Conservation (phyloP, 1,139 yeast species). For the Lodderomyces beijingensis region DNA sequence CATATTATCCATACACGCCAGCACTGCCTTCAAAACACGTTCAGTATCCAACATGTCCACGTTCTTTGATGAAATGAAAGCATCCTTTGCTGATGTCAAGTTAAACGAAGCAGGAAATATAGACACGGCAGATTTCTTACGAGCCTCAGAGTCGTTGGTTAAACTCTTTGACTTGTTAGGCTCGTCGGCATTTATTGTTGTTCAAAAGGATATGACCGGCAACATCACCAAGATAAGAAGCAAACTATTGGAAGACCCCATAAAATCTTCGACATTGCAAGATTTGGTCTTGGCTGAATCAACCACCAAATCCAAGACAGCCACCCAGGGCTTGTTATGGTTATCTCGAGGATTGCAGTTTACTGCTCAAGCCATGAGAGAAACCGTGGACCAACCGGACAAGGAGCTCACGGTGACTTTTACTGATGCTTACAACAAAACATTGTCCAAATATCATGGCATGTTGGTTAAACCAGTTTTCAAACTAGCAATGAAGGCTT, state of each 20-base stretch:
- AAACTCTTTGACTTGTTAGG: constrained; percentile 81
- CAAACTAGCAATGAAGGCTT: constrained; percentile 92
- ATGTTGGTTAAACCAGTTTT: constrained; percentile 81
- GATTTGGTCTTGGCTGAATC: constrained; percentile 70
- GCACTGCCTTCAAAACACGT: constrained; percentile 1
- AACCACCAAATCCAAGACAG: constrained; percentile 63
- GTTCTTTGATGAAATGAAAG: constrained; percentile 74
- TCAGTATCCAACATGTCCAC: constrained; percentile 54
- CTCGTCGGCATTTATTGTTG: constrained; percentile 79
- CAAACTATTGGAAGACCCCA: constrained; percentile 63
- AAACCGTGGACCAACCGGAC: constrained; percentile 59
- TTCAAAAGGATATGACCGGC: constrained; percentile 86
- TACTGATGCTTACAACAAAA: constrained; percentile 76
- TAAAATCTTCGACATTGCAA: constrained; percentile 62
- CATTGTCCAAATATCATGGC: constrained; percentile 77
- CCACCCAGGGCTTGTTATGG: constrained; percentile 92
- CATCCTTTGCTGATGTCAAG: constrained; percentile 72
- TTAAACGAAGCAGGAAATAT: constrained; percentile 60
- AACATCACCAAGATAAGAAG: constrained; percentile 73
- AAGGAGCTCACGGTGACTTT: constrained; percentile 71
- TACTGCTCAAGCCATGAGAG: constrained; percentile 84
- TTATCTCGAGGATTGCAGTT: constrained; percentile 80
- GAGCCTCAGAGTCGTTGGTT: constrained; percentile 81
- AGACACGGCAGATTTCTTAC: constrained; percentile 70
- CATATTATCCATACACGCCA: too few species aligned